A percentile compares a stretch with the other conserved stretches of the same genome.
phyloP scores from a whole-genome alignment of 2,329 filamentous ascomycete genomes.

The Pseudogymnoascus sp. region DNA sequence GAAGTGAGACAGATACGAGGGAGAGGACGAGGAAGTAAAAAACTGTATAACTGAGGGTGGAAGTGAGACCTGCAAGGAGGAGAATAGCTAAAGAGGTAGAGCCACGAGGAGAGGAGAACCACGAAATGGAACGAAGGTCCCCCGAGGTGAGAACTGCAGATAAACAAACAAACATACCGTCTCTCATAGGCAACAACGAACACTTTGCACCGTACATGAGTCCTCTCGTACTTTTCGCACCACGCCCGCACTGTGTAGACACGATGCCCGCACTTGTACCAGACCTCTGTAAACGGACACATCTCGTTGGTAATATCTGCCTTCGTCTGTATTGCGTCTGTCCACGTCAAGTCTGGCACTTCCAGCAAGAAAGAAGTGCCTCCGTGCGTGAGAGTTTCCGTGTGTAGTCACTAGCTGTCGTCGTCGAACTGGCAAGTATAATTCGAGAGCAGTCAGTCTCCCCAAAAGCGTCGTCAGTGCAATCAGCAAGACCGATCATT shows the following conservation, averaged over 20 bases:
- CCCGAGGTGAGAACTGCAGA: too few species aligned
- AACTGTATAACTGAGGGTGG: background rate
- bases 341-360: background rate
- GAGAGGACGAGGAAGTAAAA: background rate
- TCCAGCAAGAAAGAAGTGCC: background rate
- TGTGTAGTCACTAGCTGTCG: background rate
- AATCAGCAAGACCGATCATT: background rate
- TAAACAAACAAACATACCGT: too few species aligned
- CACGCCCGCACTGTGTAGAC: conserved; percentile 47
- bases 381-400: background rate
- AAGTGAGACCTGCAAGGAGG: background rate
- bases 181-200: conserved; percentile 38
- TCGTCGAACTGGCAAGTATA: background rate
- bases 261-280: conserved; percentile 46
- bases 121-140: background rate
- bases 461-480: background rate
- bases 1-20: background rate
- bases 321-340: background rate
- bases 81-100: background rate
- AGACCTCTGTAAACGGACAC: conserved; percentile 52
- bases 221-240: conserved; percentile 41
- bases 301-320: conserved; percentile 29
- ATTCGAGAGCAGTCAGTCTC: background rate
- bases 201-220: conserved; percentile 45
- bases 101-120: background rate